phyloP scores from a whole-genome alignment of 202 grass and related monocot genomes.

The Miscanthus sacchariflorus region DNA sequence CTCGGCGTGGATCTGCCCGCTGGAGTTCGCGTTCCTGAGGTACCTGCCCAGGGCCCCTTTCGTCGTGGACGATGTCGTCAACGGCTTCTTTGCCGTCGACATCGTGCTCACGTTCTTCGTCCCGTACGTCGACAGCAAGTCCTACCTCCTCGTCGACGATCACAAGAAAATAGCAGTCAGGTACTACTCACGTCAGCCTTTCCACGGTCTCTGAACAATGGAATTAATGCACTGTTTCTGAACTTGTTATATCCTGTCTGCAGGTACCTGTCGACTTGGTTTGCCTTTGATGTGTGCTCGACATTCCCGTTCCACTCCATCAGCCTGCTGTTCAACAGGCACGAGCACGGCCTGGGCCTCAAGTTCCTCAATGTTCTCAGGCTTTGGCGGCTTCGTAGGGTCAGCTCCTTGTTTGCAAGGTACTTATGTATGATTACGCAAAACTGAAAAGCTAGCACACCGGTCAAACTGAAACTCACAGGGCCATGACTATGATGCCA shows the following conservation, averaged over 20 bases:
- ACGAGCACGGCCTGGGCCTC: slow-evolving; percentile 56
- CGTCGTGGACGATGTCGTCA: slow-evolving; percentile 66
- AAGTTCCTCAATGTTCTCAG: slow-evolving; percentile 71
- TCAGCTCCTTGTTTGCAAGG: slow-evolving; percentile 77
- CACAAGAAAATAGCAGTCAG: slow-evolving; percentile 65
- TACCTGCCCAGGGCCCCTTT: slow-evolving; percentile 63
- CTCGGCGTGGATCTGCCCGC: slow-evolving; percentile 76
- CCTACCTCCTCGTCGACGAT: slow-evolving; percentile 52
- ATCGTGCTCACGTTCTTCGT: slow-evolving; percentile 78
- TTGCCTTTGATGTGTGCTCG: slow-evolving; percentile 73
- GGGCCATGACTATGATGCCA: neutral
- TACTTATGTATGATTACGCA: neutral
- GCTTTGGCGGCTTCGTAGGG: slow-evolving; percentile 70
- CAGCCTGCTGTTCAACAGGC: slow-evolving; percentile 55
- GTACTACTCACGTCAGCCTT: neutral
- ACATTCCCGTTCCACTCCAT: slow-evolving; percentile 71
- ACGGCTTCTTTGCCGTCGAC: slow-evolving; percentile 66
- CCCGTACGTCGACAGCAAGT: slow-evolving; percentile 61
- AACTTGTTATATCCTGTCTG: neutral
- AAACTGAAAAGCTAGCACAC: neutral
- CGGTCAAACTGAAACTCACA: neutral
- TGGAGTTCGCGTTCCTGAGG: slow-evolving; percentile 75
- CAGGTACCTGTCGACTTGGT: slow-evolving; percentile 85
- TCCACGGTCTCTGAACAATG: neutral
- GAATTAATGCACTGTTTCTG: neutral